Conservation (phyloP, 805 yeast genomes). For the Candida takata region DNA sequence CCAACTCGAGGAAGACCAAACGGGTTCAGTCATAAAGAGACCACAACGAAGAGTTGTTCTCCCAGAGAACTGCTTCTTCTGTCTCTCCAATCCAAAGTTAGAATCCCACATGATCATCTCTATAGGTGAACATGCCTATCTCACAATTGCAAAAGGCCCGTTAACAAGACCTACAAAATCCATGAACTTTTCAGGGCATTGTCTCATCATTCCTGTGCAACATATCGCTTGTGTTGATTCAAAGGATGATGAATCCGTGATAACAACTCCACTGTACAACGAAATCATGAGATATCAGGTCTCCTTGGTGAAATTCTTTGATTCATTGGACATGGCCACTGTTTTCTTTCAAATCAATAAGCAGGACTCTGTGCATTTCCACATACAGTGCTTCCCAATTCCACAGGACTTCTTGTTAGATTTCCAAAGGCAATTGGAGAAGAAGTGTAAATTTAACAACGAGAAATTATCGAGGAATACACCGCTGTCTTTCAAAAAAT, state of each 20-base stretch:
- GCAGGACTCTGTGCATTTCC: constrained; percentile 61
- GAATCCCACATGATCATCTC: constrained; percentile 77
- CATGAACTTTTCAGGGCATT: constrained; percentile 69
- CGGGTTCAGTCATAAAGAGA: constrained; percentile 3
- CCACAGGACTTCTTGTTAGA: constrained; percentile 35
- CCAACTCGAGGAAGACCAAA: constrained; percentile 5
- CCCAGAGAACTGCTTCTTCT: constrained; percentile 71
- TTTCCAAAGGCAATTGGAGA: constrained; percentile 41
- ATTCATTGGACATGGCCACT: constrained; percentile 38
- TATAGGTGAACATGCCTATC: constrained; percentile 57
- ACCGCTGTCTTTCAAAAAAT: constrained; percentile 35
- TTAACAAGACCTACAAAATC: constrained; percentile 45
- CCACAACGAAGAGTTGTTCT: constrained; percentile 29
- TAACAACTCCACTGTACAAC: constrained; percentile 28
- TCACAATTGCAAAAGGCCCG: constrained; percentile 86
- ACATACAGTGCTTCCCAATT: constrained; percentile 71
- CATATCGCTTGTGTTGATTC: constrained; percentile 48
- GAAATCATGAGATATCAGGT: constrained; percentile 44
- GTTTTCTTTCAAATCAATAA: constrained; percentile 69
- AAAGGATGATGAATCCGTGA: constrained; percentile 15
- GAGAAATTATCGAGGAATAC: constrained; percentile 38
- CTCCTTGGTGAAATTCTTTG: constrained; percentile 41
- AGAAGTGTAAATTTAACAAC: constrained; percentile 39
- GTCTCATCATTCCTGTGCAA: constrained; percentile 69
- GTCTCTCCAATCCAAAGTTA: constrained; percentile 70